Evolutionary conservation across 768 basidiomycete species (phyloP), one percentile per base, ranked within the genome.

Genomic region (Astraeus odoratus): DNA sequence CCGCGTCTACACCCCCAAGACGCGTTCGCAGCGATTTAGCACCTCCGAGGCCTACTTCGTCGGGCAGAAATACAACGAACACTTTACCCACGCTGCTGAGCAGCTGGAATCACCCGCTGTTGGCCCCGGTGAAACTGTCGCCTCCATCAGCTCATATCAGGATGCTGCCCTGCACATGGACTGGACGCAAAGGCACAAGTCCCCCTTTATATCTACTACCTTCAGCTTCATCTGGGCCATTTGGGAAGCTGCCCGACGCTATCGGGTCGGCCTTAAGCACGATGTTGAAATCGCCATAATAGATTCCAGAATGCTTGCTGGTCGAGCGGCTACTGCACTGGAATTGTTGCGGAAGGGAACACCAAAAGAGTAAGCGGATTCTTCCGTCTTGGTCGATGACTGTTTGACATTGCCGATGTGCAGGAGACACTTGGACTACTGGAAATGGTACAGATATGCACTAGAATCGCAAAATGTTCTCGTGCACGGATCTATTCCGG

Each of bases 161-260:
- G 86, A 86, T 55, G 80, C 82, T 38, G 75, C 71, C 42, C 71
- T 67, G 50, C 81, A 88, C 56, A 77, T 89, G 77, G 80, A 86
- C 47, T 86, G 84, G 82, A 82, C 81, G 18, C 84, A 80, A n/a
- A 74, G 80, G 48, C 67, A 77, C 4, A 70, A 76, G 16, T 89
- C 86, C 0, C 71, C 78, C 4, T 88, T 77, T 49, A 74, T 88
- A 35, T 83, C 86, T 3, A 75, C 83, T 2, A 86, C 86, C 5
- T 87, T 88, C 60, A 87, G 82, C 66, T 84, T 88, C 52, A 76
- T 74, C 29, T 89, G 86, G 86, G 79, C 84, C 7, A 71, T 88
- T 29, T 89, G 84, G 84, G 86, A 89, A 58, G 86, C 85, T 4
- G 72, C 83, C 18, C 70, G 83, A 46, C 77, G 86, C n/a, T 86